phyloP scores from a whole-genome alignment of 2,329 filamentous ascomycete genomes.

The Coniochaeta sp. region DNA sequence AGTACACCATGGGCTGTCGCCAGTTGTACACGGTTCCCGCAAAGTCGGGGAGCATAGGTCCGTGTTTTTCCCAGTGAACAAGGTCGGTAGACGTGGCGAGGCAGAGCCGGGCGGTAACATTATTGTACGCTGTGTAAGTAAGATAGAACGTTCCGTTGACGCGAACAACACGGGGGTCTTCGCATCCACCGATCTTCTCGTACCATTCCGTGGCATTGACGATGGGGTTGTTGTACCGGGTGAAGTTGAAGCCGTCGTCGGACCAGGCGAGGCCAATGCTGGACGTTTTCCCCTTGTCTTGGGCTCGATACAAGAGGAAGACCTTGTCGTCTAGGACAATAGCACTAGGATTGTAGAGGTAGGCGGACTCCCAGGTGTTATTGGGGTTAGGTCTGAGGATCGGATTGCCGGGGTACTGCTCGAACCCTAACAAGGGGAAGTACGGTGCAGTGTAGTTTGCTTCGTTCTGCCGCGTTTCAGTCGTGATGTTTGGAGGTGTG shows the following conservation, averaged over 20 bases:
- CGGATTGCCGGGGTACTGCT: conserved; percentile 13
- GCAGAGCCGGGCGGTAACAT: conserved; percentile 21
- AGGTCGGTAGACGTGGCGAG: conserved; percentile 27
- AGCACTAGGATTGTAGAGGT: conserved; percentile 19
- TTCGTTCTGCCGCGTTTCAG: no score
- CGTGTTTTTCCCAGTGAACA: conserved; percentile 23
- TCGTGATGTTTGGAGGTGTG: no score
- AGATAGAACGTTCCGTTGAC: conserved; percentile 28
- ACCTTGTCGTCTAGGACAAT: conserved; percentile 21
- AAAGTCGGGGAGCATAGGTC: conserved; percentile 18
- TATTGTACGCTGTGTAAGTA: conserved; percentile 26
- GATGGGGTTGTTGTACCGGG: conserved; percentile 21
- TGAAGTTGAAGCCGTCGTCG: conserved; percentile 24
- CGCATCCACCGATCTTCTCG: conserved; percentile 22
- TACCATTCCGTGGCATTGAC: conserved; percentile 22
- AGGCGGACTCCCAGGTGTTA: conserved; percentile 18
- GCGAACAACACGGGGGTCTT: conserved; percentile 26
- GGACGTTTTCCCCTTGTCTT: conserved; percentile 21
- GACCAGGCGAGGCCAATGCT: conserved; percentile 28
- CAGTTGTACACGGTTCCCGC: no score
- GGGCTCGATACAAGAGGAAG: conserved; percentile 27
- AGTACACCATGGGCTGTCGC: no score
- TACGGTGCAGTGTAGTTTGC: no score
- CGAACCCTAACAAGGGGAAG: no score
- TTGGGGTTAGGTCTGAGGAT: conserved; percentile 12